These are phyloP conservation scores for Arabis hirsuta DNA, from an alignment of 345 rosid genomes.

Conservation along the genomic window DNA sequence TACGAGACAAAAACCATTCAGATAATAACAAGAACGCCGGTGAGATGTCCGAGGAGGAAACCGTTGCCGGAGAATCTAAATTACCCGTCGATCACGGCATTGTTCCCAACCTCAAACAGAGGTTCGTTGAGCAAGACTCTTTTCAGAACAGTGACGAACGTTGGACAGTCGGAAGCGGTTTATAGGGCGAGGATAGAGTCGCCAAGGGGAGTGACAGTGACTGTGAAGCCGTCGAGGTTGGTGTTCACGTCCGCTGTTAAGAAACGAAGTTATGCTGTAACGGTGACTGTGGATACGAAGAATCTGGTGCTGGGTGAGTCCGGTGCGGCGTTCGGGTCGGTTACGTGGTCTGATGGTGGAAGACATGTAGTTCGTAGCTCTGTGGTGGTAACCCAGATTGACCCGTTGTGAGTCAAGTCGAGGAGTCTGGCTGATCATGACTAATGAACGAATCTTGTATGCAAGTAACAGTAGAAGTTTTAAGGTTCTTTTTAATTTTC, in stretches of 20 bases:
- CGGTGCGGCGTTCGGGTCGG: constrained; percentile 65
- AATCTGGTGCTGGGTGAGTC: constrained; percentile 52
- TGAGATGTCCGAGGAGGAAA: constrained; percentile 58
- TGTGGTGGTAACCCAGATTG: constrained; percentile 56
- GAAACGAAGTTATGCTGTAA: constrained; percentile 60
- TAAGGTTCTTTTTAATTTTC: background rate
- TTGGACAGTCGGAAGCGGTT: constrained; percentile 49
- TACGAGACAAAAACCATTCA: constrained; percentile 65
- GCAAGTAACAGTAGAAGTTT: constrained; percentile 9
- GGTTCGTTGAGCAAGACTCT: constrained; percentile 51
- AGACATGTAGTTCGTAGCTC: constrained; percentile 67
- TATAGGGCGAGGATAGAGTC: constrained; percentile 52
- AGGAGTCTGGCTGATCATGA: constrained; percentile 32
- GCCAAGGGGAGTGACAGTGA: constrained; percentile 57
- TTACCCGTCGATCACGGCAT: constrained; percentile 70
- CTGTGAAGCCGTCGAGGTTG: constrained; percentile 55
- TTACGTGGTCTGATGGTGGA: constrained; percentile 67
- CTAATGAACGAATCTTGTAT: constrained; percentile 2
- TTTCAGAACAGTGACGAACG: constrained; percentile 64
- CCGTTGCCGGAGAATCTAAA: constrained; percentile 66
- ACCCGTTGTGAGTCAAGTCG: constrained; percentile 47
- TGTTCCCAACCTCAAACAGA: constrained; percentile 49
- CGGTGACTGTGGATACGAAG: constrained; percentile 51
- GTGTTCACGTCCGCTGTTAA: constrained; percentile 50
- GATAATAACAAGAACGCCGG: constrained; percentile 62